Base-by-base conservation (phyloP, 345 rosid species). In the Chamaenerion angustifolium region DNA sequence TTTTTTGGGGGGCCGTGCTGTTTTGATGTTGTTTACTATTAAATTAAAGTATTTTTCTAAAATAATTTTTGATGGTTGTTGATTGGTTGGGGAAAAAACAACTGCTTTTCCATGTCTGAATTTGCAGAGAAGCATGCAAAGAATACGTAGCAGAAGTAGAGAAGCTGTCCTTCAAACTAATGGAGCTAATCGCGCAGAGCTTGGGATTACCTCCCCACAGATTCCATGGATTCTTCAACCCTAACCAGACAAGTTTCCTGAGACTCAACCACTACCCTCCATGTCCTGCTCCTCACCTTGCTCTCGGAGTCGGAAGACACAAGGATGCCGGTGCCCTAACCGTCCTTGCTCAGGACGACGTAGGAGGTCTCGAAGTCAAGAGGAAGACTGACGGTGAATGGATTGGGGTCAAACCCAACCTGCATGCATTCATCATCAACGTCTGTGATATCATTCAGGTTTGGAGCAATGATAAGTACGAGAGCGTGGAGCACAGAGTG, bases 401-500 rank as follows among this genome's bases (percentile, higher is more conserved):
- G 77, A 47, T 68, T 37, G 50, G 14, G 12, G 69, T 73, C 43
- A 56, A 46, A 31, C 74, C 74, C 11, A 48, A 42, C 50, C 65
- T 59, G 0, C 43, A 57, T 43, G 60, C 76, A 3, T 64, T 46
- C 47, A 61, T 71, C 49, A 45, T 71, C 43, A 64, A 71, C 12
- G 56, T 68, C 11, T 65, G 76, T 3, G 65, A 68, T 43, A 46
- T 57, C 13, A 46, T 64, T 42, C 69, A 71, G 76, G 90, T 76
- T 4, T 87, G 94, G 94, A 77, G 73, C 66, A 83, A 87, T 51
- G 85, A 77, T 11, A 44, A 21, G 27, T 83, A 77, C 37, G 66
- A 75, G 75, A 88, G 88, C 64, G 76, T 75, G 48, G 90, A 87
- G 71, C 94, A 88, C 47, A 77, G 76, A 55, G 94, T 74, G 49